Percentiles rank a stretch among this genome's conserved stretches.
phyloP scores from a whole-genome alignment of 768 basidiomycete genomes.

The Kwoniella europaea region DNA sequence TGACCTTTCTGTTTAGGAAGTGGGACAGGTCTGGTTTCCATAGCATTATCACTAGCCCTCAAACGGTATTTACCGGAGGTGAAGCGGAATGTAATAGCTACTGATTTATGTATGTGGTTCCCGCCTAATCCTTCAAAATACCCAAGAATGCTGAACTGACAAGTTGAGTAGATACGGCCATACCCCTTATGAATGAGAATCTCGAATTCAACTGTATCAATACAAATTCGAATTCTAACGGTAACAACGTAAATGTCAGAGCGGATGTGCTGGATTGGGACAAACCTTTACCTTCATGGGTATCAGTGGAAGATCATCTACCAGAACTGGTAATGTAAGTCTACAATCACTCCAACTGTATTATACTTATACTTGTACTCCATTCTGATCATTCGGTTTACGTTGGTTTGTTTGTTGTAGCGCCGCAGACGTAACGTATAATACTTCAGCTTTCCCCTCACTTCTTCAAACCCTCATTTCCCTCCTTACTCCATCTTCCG shows the following conservation, averaged over 20 bases:
- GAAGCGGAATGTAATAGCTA: conserved; percentile 63
- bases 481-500: conserved; percentile 58
- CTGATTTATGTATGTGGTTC: conserved; percentile 71
- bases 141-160: conserved; percentile 9
- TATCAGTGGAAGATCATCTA: conserved; percentile 15
- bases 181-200: conserved; percentile 77
- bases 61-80: conserved; percentile 24
- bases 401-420: conserved; percentile 58
- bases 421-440: conserved; percentile 93
- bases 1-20: conserved; percentile 64
- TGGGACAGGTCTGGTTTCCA: conserved; percentile 80
- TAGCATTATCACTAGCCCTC: conserved; percentile 65
- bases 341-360: neutral
- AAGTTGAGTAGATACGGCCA: conserved; percentile 70
- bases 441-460: conserved; percentile 79
- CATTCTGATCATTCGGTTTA: neutral
- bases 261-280: conserved; percentile 77
- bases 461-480: conserved; percentile 71
- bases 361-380: neutral
- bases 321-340: conserved; percentile 73
- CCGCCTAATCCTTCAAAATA: neutral
- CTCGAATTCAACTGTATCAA: conserved; percentile 59
- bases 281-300: conserved; percentile 63
- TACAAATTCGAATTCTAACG: neutral
- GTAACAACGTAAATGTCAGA: neutral